Conservation (phyloP, 1,284 basidiomycete species). For the Cryptococcus floricola region DNA sequence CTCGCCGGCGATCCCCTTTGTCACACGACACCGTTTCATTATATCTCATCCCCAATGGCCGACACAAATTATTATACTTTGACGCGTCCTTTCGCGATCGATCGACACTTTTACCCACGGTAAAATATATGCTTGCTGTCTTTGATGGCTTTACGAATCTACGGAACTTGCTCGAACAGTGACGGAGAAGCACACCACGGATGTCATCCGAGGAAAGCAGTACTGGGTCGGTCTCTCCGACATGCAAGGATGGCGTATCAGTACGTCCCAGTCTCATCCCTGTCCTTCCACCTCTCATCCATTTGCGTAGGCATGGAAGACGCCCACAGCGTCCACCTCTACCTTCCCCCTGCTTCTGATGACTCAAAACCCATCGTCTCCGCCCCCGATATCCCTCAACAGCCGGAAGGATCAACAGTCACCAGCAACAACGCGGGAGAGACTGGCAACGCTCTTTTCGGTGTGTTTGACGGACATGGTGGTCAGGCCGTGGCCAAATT, state of each 20-base stretch:
- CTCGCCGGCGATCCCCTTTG: conserved; percentile 9
- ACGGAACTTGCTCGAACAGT: conserved; percentile 36
- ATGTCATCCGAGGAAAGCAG: conserved; percentile 67
- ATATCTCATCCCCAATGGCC: too few species aligned
- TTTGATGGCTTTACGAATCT: not conserved
- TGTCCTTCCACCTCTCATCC: not conserved
- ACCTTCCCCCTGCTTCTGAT: conserved; percentile 37
- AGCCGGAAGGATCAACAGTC: conserved; percentile 47
- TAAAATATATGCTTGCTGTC: not conserved
- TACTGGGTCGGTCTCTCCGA: conserved; percentile 82
- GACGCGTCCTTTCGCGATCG: not conserved
- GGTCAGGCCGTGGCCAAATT: conserved; percentile 86
- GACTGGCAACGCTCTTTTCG: conserved; percentile 67
- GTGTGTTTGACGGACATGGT: conserved; percentile 97
- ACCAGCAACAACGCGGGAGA: conserved; percentile 50
- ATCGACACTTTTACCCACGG: not conserved
- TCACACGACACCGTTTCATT: conserved; percentile 17
- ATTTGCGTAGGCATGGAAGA: conserved; percentile 77
- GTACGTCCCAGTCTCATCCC: conserved; percentile 63
- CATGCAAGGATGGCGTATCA: conserved; percentile 99
- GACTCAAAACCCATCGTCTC: conserved; percentile 6
- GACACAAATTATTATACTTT: too few species aligned
- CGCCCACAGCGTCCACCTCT: conserved; percentile 78
- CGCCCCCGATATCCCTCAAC: conserved; percentile 53
- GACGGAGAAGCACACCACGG: conserved; percentile 77